phyloP scores from a whole-genome alignment of 179 eudicot species.

The Spergularia azorica region DNA sequence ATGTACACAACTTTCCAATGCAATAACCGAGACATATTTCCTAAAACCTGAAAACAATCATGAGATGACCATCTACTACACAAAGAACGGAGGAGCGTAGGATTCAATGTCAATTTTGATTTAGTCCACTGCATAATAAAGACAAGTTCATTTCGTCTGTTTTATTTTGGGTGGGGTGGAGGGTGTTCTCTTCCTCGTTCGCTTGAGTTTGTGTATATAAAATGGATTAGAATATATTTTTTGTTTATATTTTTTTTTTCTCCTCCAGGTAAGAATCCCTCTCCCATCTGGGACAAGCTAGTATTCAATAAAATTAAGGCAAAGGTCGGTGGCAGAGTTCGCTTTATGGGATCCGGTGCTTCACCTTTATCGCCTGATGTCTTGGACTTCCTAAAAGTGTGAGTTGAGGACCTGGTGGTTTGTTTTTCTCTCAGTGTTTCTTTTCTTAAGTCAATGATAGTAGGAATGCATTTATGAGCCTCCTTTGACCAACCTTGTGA shows the following conservation, averaged over 20 bases:
- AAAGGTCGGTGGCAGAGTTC: constrained; percentile 95
- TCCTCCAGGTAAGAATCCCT: constrained; percentile 63
- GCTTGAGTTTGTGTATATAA: not conserved
- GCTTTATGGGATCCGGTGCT: constrained; percentile 90
- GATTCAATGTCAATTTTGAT: not conserved
- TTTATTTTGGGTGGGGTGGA: not conserved
- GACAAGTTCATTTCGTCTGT: no score
- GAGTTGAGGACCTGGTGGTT: constrained; percentile 39
- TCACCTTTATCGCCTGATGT: constrained; percentile 96
- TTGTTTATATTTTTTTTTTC: not conserved
- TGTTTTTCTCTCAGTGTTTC: not conserved
- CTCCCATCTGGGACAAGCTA: constrained; percentile 93
- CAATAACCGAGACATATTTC: not conserved
- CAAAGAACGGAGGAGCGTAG: not conserved
- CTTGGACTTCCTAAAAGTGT: constrained; percentile 89
- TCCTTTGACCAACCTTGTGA: not conserved
- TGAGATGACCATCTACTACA: not conserved
- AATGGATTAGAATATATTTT: not conserved
- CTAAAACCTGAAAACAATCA: not conserved
- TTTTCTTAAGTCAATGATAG: not conserved
- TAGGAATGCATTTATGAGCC: not conserved
- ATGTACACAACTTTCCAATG: not conserved
- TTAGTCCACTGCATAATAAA: not conserved
- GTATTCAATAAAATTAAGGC: constrained; percentile 96
- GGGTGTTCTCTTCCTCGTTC: not conserved